These are phyloP conservation scores for Castanopsis chinensis DNA, from an alignment of 306 rosid genomes.

Conservation along the genomic window DNA sequence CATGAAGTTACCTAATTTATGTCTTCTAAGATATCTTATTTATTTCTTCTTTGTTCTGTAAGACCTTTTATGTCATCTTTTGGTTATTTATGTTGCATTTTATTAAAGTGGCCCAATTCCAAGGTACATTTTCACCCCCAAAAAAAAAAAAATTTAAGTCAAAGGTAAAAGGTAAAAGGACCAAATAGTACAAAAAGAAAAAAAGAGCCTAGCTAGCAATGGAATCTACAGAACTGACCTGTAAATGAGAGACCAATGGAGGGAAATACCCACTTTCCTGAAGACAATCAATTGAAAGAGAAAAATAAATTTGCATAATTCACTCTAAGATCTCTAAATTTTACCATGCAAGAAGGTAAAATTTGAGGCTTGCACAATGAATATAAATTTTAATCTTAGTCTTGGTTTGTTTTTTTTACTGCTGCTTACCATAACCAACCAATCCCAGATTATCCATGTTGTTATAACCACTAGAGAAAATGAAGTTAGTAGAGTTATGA, in stretches of 20 bases:
- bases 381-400: slow-evolving; percentile 58
- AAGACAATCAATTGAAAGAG: slow-evolving; percentile 36
- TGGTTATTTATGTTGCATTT: too few relatives aligned
- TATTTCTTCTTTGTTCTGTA: too few relatives aligned
- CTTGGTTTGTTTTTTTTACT: slow-evolving; percentile 51
- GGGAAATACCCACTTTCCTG: slow-evolving; percentile 42
- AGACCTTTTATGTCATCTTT: too few relatives aligned
- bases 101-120: too few relatives aligned
- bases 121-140: too few relatives aligned
- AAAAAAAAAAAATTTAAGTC: too few relatives aligned
- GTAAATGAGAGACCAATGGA: slow-evolving; percentile 25
- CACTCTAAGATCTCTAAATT: slow-evolving; percentile 42
- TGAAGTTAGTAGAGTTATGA: slow-evolving; percentile 63
- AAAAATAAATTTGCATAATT: slow-evolving; percentile 57
- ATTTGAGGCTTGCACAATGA: slow-evolving; percentile 88
- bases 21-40: too few relatives aligned
- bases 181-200: slow-evolving; percentile 64
- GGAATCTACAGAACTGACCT: slow-evolving; percentile 57
- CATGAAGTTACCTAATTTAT: too few relatives aligned
- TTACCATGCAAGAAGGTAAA: slow-evolving; percentile 13
- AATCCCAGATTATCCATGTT: slow-evolving; percentile 57
- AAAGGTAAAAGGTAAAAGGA: slow-evolving; percentile 37
- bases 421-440: slow-evolving; percentile 73
- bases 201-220: slow-evolving; percentile 36
- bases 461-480: slow-evolving; percentile 74